phyloP scores from a whole-genome alignment of 2,329 filamentous ascomycete species.

The Colletotrichum sublineola region DNA sequence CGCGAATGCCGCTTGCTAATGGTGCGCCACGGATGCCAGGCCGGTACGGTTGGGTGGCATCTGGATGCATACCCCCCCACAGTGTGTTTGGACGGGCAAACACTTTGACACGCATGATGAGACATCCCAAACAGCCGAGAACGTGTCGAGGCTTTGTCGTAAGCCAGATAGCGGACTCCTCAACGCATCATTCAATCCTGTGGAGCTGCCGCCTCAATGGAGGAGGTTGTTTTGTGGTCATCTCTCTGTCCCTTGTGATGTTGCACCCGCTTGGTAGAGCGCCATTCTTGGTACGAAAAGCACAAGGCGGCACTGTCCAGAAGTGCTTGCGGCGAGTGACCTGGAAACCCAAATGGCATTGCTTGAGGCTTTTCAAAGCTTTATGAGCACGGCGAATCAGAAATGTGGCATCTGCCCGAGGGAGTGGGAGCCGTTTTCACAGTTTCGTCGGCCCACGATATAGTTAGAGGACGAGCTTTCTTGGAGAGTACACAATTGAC shows the following conservation, averaged over 20 bases:
- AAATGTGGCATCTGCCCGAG: background rate
- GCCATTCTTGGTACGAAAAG: background rate
- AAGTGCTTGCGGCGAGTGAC: background rate
- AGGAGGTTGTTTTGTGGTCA: background rate
- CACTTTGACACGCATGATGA: background rate
- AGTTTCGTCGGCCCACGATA: background rate
- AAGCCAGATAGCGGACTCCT: background rate
- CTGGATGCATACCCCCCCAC: background rate
- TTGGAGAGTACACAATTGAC: background rate
- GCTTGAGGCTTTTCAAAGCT: too few relatives aligned
- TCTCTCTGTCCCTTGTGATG: background rate
- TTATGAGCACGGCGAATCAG: background rate
- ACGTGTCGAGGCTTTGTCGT: background rate
- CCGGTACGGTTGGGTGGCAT: too few relatives aligned
- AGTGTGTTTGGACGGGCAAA: background rate
- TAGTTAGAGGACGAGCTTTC: background rate
- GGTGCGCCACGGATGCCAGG: background rate
- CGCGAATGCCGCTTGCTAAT: background rate
- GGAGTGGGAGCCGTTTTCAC: background rate
- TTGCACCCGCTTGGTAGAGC: background rate
- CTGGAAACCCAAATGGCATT: background rate
- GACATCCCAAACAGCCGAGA: background rate
- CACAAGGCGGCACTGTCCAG: too few relatives aligned
- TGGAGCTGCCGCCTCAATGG: too few relatives aligned
- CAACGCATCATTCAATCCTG: background rate